Base-by-base conservation (phyloP, 805 yeast species). In the Teunomyces aglyptinius region DNA sequence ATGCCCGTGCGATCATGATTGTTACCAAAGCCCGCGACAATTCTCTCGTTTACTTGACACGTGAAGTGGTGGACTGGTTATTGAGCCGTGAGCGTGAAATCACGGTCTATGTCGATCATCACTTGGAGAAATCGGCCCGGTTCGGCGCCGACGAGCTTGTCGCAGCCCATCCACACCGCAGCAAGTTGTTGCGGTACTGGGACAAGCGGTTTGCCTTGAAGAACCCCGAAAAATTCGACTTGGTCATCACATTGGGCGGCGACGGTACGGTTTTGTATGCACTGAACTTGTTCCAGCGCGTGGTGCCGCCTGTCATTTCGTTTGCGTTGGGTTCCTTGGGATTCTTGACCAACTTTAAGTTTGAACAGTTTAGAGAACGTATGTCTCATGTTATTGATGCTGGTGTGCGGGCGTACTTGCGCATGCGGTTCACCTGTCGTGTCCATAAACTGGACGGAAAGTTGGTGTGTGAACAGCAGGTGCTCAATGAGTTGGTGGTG, bases 21-120 rank as follows among this genome's bases (percentile, higher is more conserved):
- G 90, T 90, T 15, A 89, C 96, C n/a, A 89, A 89, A 63, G 94
- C 95, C 1, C 75, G 95, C 45, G 97, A 90, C 61, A 83, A 86
- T 55, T 82, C 89, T 5, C 68, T 90, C 44, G 81, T 86, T 5
- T 83, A 80, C 57, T 68, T 89, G 39, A 87, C 96, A 0, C 73
- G 92, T 47, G 94, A 87, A 57, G 71, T 90, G 53, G 83, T 89
- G 1, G 89, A 82, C 56, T 90, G 94, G 92, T 64, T 89, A 24
- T 61, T 89, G 32, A 53, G 65, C 12, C 53, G 67, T 19, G 62
- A 65, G 26, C 57, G 58, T 31, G 70, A 64, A 40, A 68, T 72
- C 38, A 59, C 61, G 1, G 84, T 91, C 1, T 87, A 83, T 60
- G 95, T 92, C 8, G 97, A 92, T 59, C 71, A 77, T 45, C 80